phyloP scores from a whole-genome alignment of 768 basidiomycete species.

The Pholiota microspora region DNA sequence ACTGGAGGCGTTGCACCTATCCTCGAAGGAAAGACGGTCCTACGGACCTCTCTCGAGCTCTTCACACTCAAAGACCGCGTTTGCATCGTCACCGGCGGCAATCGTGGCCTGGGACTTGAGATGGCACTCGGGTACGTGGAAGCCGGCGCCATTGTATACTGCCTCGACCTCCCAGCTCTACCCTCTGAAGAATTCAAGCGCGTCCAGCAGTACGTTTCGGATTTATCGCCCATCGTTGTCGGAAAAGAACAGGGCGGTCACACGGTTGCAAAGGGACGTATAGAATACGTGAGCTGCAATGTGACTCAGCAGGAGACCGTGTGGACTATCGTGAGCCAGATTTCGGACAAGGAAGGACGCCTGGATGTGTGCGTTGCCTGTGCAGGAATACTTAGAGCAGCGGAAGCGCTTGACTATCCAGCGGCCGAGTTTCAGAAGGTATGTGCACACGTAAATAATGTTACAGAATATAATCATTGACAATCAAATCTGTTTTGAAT shows the following conservation, averaged over 20 bases:
- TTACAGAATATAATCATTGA: background rate
- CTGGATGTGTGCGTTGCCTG: slow-evolving; percentile 67
- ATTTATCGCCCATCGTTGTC: slow-evolving; percentile 18
- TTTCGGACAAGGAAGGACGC: slow-evolving; percentile 56
- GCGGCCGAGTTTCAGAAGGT: slow-evolving; percentile 58
- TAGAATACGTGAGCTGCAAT: slow-evolving; percentile 52
- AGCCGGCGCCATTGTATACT: slow-evolving; percentile 42
- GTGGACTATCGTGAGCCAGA: slow-evolving; percentile 47
- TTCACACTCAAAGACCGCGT: slow-evolving; percentile 22
- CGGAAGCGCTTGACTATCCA: slow-evolving; percentile 54
- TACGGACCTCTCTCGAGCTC: slow-evolving; percentile 17
- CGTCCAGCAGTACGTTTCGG: slow-evolving; percentile 42
- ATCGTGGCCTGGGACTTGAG: slow-evolving; percentile 29
- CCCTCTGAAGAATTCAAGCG: slow-evolving; percentile 49
- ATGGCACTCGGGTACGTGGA: slow-evolving; percentile 25
- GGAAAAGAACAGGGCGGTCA: slow-evolving; percentile 5
- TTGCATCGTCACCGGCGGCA: slow-evolving; percentile 24
- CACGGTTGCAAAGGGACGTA: slow-evolving; percentile 22
- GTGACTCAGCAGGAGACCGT: slow-evolving; percentile 52
- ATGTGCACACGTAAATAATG: background rate
- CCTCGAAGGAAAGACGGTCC: slow-evolving; percentile 1
- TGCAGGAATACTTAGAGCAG: slow-evolving; percentile 56
- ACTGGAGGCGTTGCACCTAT: slow-evolving; percentile 11
- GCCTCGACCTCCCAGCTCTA: slow-evolving; percentile 52
- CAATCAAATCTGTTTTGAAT: background rate